Base-by-base conservation (phyloP, 257 asterid genomes). In the Solanum tacnaense region DNA sequence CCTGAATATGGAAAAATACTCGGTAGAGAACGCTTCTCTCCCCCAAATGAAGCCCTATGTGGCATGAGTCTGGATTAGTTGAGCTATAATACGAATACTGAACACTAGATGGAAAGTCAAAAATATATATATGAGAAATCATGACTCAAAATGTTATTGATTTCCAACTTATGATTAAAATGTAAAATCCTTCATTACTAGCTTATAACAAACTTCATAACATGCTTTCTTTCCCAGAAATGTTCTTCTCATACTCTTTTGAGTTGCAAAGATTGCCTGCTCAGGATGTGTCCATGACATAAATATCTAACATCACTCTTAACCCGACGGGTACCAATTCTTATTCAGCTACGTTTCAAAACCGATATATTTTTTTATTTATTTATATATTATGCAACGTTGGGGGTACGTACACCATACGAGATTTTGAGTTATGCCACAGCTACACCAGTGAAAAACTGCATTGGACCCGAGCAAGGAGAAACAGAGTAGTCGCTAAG, bases 391-490 rank as follows among this genome's bases (percentile, higher is more conserved):
- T 78, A 36, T 58, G 16, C 84, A 70, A 70, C 58, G 32, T 38
- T 83, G 21, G 10, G 20, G 65, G 87, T 71, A 52, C 62, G 62
- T 52, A 39, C n/a, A 15, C 35, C 44, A 21, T 12, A 65, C 7
- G 15, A 16, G 65, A 0, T 13, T 62, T n/a, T 35, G 70, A 86
- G 32, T 88, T 91, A 95, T 20, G 96, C 95, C 38, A 95, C 96
- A 4, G 94, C 96, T 32, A 94, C 92, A 38, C 95, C 93, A 34
- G 94, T 92, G 46, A 92, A 71, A 87, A 91, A 91, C 90, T 91
- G 94, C 92, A 91, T 84, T 46, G 92, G 58, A 76, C 91, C 86
- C 7, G 95, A 93, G 91, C 95, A 94, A 38, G 96, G 94, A 27
- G 97, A 94, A 62, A 13, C 93, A 2, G 97, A 91, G 88, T 87